These are phyloP conservation scores for Papilionanthe hybrid DNA, from an alignment of 116 monocot genomes.

Conservation along the genomic window DNA sequence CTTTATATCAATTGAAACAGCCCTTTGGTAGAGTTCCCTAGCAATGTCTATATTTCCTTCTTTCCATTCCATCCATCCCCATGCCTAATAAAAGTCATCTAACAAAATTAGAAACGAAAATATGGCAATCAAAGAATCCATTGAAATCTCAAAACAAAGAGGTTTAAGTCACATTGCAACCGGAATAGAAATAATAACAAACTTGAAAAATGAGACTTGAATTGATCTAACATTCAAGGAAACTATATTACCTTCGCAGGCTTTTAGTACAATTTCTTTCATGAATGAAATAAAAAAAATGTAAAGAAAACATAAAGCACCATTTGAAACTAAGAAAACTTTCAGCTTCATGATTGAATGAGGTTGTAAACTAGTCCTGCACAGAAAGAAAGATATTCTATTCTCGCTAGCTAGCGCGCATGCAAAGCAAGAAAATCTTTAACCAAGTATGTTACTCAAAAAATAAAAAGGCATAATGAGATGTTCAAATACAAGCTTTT, in stretches of 20 bases:
- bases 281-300: not conserved
- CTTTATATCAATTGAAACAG: slow-evolving; percentile 45
- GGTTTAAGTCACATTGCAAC: not conserved
- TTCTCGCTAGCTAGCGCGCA: no score
- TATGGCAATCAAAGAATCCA: not conserved
- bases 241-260: not conserved
- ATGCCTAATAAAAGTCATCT: slow-evolving; percentile 49
- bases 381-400: no score
- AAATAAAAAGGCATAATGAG: no score
- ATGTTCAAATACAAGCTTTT: no score
- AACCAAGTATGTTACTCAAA: no score
- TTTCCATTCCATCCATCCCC: slow-evolving; percentile 99
- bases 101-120: slow-evolving; percentile 5
- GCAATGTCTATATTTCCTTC: slow-evolving; percentile 78
- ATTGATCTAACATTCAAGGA: not conserved
- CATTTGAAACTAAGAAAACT: no score
- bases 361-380: no score
- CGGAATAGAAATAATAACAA: not conserved
- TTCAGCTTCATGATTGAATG: no score
- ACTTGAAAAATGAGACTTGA: not conserved
- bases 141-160: not conserved
- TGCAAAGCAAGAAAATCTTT: no score
- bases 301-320: no score
- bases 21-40: slow-evolving; percentile 57
- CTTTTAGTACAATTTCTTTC: not conserved